These are phyloP conservation scores for Termitomyces sp. DNA, from an alignment of 768 basidiomycete genomes.

Conservation along the genomic window DNA sequence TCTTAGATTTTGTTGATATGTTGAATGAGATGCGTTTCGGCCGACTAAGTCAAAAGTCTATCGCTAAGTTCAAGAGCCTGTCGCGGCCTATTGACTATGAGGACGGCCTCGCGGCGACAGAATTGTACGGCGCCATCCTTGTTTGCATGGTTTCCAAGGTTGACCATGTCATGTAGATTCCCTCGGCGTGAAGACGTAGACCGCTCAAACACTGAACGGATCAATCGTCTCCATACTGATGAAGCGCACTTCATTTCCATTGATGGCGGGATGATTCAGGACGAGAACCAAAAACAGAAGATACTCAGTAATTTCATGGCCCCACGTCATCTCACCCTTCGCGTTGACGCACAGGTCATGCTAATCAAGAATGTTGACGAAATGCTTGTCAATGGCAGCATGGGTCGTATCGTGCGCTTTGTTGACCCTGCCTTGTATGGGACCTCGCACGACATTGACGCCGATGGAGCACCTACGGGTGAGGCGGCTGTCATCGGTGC, in stretches of 20 bases:
- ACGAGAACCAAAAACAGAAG: slow-evolving; percentile 62
- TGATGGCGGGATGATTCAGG: slow-evolving; percentile 62
- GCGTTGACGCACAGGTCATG: slow-evolving; percentile 88
- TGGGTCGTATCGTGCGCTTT: slow-evolving; percentile 84
- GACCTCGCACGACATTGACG: slow-evolving; percentile 35
- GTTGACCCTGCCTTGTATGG: slow-evolving; percentile 47
- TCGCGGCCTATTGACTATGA: slow-evolving; percentile 67
- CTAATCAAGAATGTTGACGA: slow-evolving; percentile 94
- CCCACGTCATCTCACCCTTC: slow-evolving; percentile 61
- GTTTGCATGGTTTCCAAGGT: neutral
- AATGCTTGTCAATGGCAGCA: slow-evolving; percentile 88
- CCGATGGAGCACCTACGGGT: slow-evolving; percentile 24
- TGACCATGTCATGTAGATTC: slow-evolving; percentile 53
- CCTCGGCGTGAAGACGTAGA: slow-evolving; percentile 93
- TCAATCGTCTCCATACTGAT: slow-evolving; percentile 56
- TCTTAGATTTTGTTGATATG: slow-evolving; percentile 87
- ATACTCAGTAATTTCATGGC: slow-evolving; percentile 93
- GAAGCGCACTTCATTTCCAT: slow-evolving; percentile 48
- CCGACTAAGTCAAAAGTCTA: slow-evolving; percentile 56
- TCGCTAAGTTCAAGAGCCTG: slow-evolving; percentile 67
- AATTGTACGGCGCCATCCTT: slow-evolving; percentile 55
- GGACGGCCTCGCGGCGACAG: slow-evolving; percentile 86
- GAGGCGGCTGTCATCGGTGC: slow-evolving; percentile 27
- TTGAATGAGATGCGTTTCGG: slow-evolving; percentile 99
- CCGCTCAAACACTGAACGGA: slow-evolving; percentile 68